These are phyloP conservation scores for Viridothelium virens DNA, from an alignment of 495 filamentous ascomycete species.

Conservation along the genomic window DNA sequence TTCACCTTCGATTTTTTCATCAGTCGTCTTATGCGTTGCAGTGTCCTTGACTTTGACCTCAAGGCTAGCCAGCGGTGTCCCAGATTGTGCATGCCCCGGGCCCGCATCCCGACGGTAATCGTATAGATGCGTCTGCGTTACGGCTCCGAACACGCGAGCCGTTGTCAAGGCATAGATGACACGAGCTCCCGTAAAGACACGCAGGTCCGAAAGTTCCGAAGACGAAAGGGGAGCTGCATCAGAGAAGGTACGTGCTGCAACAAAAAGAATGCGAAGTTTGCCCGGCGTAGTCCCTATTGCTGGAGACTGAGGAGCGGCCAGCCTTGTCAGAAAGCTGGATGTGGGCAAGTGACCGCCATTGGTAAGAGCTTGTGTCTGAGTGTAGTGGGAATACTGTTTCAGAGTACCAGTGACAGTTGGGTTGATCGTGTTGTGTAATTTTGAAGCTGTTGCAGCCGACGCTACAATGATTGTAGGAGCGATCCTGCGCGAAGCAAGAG, in stretches of 20 bases:
- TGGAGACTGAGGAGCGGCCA: conserved; percentile 53
- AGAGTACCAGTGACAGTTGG: conserved; percentile 43
- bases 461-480: conserved; percentile 78
- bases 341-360: conserved; percentile 62
- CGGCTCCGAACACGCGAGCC: conserved; percentile 72
- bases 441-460: conserved; percentile 62
- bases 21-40: background rate
- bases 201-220: conserved; percentile 64
- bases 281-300: conserved; percentile 58
- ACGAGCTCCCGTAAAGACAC: conserved; percentile 69
- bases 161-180: conserved; percentile 81
- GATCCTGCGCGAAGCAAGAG: conserved; percentile 60
- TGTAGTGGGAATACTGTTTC: conserved; percentile 56
- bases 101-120: conserved; percentile 64
- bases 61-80: conserved; percentile 66
- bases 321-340: conserved; percentile 45
- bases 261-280: conserved; percentile 67
- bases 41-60: conserved; percentile 50
- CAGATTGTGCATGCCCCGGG: conserved; percentile 59
- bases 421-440: conserved; percentile 49
- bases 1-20: conserved; percentile 1
- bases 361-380: conserved; percentile 59
- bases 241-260: conserved; percentile 50
- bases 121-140: conserved; percentile 73
- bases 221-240: conserved; percentile 52